These are phyloP conservation scores for Pseudocercospora ulei DNA, from an alignment of 2,329 filamentous ascomycete genomes.

Conservation along the genomic window DNA sequence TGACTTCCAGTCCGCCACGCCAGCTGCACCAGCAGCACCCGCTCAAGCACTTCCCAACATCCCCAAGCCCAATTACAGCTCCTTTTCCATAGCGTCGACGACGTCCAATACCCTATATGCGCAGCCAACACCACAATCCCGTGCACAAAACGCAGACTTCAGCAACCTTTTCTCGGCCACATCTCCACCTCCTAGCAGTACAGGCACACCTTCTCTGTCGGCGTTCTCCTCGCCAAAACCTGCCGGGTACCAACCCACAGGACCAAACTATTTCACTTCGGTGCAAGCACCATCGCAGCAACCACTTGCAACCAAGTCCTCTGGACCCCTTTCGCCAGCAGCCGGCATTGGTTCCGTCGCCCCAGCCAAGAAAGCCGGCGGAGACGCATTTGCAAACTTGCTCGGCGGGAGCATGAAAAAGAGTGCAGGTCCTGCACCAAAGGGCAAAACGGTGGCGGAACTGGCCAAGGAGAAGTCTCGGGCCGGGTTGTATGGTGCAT, in stretches of 20 bases:
- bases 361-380: slow-evolving; percentile 43
- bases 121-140: slow-evolving; percentile 75
- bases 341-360: slow-evolving; percentile 33
- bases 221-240: slow-evolving; percentile 44
- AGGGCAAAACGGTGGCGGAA: slow-evolving; percentile 75
- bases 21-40: slow-evolving; percentile 45
- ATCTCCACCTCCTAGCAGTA: slow-evolving; percentile 57
- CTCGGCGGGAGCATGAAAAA: slow-evolving; percentile 53
- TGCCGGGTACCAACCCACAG: slow-evolving; percentile 60
- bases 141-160: slow-evolving; percentile 67
- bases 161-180: slow-evolving; percentile 74
- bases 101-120: slow-evolving; percentile 60
- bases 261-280: slow-evolving; percentile 92
- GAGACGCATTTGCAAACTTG: slow-evolving; percentile 81
- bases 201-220: slow-evolving; percentile 35
- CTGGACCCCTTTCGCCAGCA: slow-evolving; percentile 32
- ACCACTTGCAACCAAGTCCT: slow-evolving; percentile 38
- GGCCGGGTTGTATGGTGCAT: slow-evolving; percentile 83
- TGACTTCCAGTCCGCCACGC: slow-evolving; percentile 84
- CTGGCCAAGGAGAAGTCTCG: slow-evolving; percentile 97
- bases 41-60: slow-evolving; percentile 33
- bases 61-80: slow-evolving; percentile 34
- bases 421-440: slow-evolving; percentile 49
- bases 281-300: slow-evolving; percentile 44
- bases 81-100: slow-evolving; percentile 40